A percentile compares a stretch with the other conserved stretches of the same genome.
Conservation (phyloP, 2,329 filamentous ascomycete genomes). For the Pseudofabraea citricarpa region DNA sequence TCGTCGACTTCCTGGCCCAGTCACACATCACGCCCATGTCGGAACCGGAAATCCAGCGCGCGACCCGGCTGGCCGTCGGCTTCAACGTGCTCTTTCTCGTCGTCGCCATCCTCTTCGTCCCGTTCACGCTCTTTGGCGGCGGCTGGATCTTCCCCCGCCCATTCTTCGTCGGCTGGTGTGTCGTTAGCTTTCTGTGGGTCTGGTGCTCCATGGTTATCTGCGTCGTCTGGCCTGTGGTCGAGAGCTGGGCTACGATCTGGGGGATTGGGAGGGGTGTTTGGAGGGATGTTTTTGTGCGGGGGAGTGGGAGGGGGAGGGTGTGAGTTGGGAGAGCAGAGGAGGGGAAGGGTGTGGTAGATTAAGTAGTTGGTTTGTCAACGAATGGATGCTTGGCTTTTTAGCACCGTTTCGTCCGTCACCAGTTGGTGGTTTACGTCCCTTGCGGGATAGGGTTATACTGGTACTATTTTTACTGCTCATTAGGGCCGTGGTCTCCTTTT, state of each 20-base stretch:
- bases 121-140: conserved; percentile 34
- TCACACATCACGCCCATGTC: conserved; percentile 38
- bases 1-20: conserved; percentile 36
- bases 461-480: no score
- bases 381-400: no score
- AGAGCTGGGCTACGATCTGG: conserved; percentile 29
- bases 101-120: conserved; percentile 32
- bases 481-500: no score
- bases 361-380: no score
- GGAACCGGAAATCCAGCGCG: conserved; percentile 29
- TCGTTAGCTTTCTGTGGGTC: conserved; percentile 36
- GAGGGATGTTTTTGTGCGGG: neutral
- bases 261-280: conserved; percentile 17
- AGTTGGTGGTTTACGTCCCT: no score
- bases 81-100: conserved; percentile 32
- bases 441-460: no score
- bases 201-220: conserved; percentile 33
- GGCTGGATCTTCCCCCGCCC: conserved; percentile 30
- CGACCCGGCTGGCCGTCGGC: conserved; percentile 30
- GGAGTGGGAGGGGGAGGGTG: neutral
- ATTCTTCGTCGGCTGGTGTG: conserved; percentile 34
- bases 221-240: conserved; percentile 34
- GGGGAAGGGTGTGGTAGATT: neutral
- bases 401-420: no score
- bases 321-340: neutral